Percentiles rank a stretch among this genome's conserved stretches.
These are phyloP conservation scores for Kalmanozyma brasiliensis DNA, from an alignment of 1,284 basidiomycete genomes.

Conservation along the genomic window DNA sequence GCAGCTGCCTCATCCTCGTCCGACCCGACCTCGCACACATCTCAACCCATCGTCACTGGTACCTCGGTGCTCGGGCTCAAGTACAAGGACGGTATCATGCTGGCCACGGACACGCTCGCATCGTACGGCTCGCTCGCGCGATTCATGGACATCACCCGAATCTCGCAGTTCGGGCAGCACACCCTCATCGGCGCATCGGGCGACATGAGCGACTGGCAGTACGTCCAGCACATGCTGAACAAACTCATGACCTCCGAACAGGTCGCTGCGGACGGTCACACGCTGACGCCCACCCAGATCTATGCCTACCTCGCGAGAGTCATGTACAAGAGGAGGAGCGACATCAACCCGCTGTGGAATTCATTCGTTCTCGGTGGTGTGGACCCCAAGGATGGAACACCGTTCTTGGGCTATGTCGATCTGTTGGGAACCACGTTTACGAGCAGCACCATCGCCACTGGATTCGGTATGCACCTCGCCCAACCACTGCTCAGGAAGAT, in stretches of 20 bases:
- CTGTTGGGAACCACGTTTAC: slow-evolving; percentile 96
- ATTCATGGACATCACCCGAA: slow-evolving; percentile 92
- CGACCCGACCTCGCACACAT: slow-evolving; percentile 41
- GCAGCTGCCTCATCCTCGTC: slow-evolving; percentile 38
- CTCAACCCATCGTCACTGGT: slow-evolving; percentile 95
- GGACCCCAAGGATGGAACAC: slow-evolving; percentile 47
- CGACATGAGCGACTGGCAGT: slow-evolving; percentile 98
- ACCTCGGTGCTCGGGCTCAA: slow-evolving; percentile 93
- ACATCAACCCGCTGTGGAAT: slow-evolving; percentile 97
- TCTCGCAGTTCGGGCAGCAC: slow-evolving; percentile 80
- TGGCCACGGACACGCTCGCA: slow-evolving; percentile 97
- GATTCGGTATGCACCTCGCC: slow-evolving; percentile 94
- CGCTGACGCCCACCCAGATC: slow-evolving; percentile 86
- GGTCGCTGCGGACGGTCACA: slow-evolving; percentile 82
- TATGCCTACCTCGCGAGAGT: slow-evolving; percentile 91
- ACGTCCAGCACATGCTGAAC: slow-evolving; percentile 77
- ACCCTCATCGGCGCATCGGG: slow-evolving; percentile 92
- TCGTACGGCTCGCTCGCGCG: slow-evolving; percentile 97
- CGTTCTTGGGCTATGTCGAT: slow-evolving; percentile 85
- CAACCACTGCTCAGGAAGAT: slow-evolving; percentile 90
- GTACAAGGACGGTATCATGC: slow-evolving; percentile 96
- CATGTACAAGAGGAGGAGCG: slow-evolving; percentile 88
- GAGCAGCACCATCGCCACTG: slow-evolving; percentile 93
- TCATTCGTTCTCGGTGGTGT: slow-evolving; percentile 83
- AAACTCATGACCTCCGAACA: slow-evolving; percentile 75